phyloP scores from a whole-genome alignment of 371 early-diverging fungal genomes.

The Lichtheimia ornata region DNA sequence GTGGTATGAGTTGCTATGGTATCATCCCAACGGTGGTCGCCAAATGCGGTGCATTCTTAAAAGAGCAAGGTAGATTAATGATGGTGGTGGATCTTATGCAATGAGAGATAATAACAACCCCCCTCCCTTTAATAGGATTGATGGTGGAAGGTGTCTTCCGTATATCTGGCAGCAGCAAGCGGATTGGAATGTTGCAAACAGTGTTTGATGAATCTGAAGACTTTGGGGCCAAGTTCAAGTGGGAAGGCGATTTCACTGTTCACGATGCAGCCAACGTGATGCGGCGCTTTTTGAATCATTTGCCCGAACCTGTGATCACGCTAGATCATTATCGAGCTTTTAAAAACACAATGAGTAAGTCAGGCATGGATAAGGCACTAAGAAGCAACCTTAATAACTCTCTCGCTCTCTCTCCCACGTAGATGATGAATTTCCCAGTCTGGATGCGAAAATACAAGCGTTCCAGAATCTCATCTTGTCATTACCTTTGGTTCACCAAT shows the following conservation, averaged over 20 bases:
- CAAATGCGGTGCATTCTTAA: slow-evolving; percentile 58
- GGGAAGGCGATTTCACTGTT: slow-evolving; percentile 56
- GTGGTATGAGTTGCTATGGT: slow-evolving; percentile 34
- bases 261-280: slow-evolving; percentile 71
- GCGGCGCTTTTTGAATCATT: slow-evolving; percentile 62
- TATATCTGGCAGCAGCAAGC: slow-evolving; percentile 63
- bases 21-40: slow-evolving; percentile 56
- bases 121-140: slow-evolving; percentile 19
- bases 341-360: slow-evolving; percentile 51
- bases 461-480: slow-evolving; percentile 55
- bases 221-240: slow-evolving; percentile 55
- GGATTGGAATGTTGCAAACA: slow-evolving; percentile 56
- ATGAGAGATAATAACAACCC: not conserved
- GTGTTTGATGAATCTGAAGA: slow-evolving; percentile 58
- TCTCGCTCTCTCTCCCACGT: not conserved
- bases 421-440: slow-evolving; percentile 34
- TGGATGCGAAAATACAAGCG: slow-evolving; percentile 46
- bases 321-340: slow-evolving; percentile 54
- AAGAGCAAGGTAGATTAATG: slow-evolving; percentile 49
- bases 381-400: too few species aligned
- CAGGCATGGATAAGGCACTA: not conserved
- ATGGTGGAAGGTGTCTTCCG: slow-evolving; percentile 62
- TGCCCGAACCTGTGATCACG: slow-evolving; percentile 64
- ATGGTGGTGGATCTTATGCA: not conserved
- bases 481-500: slow-evolving; percentile 56